Evolutionary conservation across 495 filamentous ascomycete genomes (phyloP), one percentile per base, ranked within the genome.

Genomic region (Achaetomiella virescens): DNA sequence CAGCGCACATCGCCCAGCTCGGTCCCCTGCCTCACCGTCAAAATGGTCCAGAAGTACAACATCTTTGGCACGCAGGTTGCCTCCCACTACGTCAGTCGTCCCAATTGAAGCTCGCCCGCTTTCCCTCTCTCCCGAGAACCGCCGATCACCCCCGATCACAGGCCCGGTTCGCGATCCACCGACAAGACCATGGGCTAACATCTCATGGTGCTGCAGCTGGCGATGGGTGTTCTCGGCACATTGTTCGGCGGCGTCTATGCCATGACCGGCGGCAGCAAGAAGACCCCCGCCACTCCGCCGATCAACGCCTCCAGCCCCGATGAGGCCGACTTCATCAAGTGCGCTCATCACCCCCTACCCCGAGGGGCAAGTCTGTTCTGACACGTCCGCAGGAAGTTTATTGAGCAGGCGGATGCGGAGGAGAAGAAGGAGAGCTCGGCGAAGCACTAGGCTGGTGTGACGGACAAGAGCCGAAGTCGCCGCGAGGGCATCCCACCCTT

Each of bases 241-340:
- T 64, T 86, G 20, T 84, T 86, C 67, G 81, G 75, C 63, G 79
- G 80, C 55, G 66, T 70, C 57, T 83, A 71, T 47, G 60, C 80
- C 51, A 72, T 79, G 29, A 66, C 77, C 61, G 66, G 84, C 53
- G 87, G 89, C 61, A 81, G 81, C 72, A 83, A 84, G 74, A 73
- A 84, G 71, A 61, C 79, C 50, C 48, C 62, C 59, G 62, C 64
- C 17, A 80, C 81, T 55, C 92, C 92, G 54, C 88, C 90, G 25
- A 89, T 96, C 78, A 86, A 91, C 72, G 91, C 92, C 42, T 75
- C 77, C 55, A 91, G 84, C 76, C 86, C 89, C 68, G 92, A 97
- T 68, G 92, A 98, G 81, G 91, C 95, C 78, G 84, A 85, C 63
- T 98, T 97, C 77, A 93, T 98, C 79, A 89, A 95, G 92, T 97